phyloP scores from a whole-genome alignment of 257 asterid species.

The Nyctanthes arbortristis region DNA sequence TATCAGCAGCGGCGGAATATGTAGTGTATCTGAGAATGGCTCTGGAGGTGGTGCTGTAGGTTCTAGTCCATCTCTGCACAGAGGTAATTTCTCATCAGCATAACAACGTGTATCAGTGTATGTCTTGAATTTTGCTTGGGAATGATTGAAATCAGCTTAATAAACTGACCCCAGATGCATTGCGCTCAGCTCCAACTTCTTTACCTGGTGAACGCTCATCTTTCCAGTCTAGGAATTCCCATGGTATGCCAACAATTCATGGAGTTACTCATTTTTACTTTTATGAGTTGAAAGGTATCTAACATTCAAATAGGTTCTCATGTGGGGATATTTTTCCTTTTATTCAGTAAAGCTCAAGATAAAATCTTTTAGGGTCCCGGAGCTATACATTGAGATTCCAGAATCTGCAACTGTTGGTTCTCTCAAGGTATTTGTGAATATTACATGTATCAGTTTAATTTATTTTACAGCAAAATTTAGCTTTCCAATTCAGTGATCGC shows the following conservation, averaged over 20 bases:
- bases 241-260: conserved; percentile 51
- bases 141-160: conserved; percentile 14
- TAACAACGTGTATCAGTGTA: background rate
- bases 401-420: conserved; percentile 94
- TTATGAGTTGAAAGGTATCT: conserved; percentile 6
- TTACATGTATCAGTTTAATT: conserved; percentile 1
- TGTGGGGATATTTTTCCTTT: conserved; percentile 24
- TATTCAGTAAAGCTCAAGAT: conserved; percentile 85
- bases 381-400: conserved; percentile 80
- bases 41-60: conserved; percentile 38
- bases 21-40: conserved; percentile 44
- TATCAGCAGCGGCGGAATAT: conserved; percentile 44
- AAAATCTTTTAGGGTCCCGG: conserved; percentile 92
- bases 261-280: background rate
- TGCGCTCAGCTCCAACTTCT: conserved; percentile 38
- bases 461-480: background rate
- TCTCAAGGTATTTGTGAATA: conserved; percentile 75
- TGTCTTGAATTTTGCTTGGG: conserved; percentile 4
- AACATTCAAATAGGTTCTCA: conserved; percentile 29
- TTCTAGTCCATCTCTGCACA: conserved; percentile 39
- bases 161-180: conserved; percentile 42
- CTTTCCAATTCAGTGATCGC: background rate
- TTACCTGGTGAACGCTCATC: conserved; percentile 49
- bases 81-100: conserved; percentile 46
- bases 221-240: conserved; percentile 55